phyloP scores from a whole-genome alignment of 441 rosid genomes.

The Arabidopsis lyrata region DNA sequence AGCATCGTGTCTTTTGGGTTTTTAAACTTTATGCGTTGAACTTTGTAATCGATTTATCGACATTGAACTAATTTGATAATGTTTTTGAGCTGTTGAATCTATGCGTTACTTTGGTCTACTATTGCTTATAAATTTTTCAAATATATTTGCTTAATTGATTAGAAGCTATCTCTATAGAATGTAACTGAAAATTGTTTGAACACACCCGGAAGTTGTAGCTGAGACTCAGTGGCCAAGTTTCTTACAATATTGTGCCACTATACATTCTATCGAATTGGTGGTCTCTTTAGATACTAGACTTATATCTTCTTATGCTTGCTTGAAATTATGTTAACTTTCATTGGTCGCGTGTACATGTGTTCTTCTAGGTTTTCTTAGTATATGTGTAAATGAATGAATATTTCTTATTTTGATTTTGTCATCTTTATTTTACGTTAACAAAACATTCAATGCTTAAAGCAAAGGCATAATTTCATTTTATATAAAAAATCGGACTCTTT shows the following conservation, averaged over 20 bases:
- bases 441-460: not conserved
- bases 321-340: too few relatives aligned
- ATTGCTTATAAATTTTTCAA: not conserved
- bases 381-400: not conserved
- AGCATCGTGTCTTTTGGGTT: not conserved
- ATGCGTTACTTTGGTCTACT: not conserved
- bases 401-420: not conserved
- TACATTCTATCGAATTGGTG: not conserved
- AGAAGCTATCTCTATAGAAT: not conserved
- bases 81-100: slow-evolving; percentile 10
- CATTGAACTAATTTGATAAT: not conserved
- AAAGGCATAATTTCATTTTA: too few relatives aligned
- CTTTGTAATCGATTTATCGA: slow-evolving; percentile 13
- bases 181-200: not conserved
- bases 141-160: not conserved
- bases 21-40: slow-evolving; percentile 13
- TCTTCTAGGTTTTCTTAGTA: too few relatives aligned
- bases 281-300: not conserved
- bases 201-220: not conserved
- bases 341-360: too few relatives aligned
- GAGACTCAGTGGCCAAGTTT: not conserved
- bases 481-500: too few relatives aligned
- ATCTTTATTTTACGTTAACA: not conserved
- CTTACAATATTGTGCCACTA: not conserved
- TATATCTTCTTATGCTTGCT: too few relatives aligned